Evolutionary conservation across 345 rosid genomes (phyloP).

Genomic region (Arabidopsis suecica): DNA sequence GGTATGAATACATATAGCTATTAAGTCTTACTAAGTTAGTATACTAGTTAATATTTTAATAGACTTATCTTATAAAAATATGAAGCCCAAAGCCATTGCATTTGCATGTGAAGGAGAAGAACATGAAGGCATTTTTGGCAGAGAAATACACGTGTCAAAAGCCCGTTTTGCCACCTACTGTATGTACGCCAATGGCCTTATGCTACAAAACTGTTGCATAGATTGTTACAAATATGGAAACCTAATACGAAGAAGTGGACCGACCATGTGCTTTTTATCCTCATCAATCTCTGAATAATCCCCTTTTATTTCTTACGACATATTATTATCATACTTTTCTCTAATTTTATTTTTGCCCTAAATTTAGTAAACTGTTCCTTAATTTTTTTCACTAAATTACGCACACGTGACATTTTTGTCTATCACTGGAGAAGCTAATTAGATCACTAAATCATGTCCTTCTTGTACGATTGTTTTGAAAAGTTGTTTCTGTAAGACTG

Average conservation of each 20-base stretch:
- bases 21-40: neutral
- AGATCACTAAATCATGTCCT: neutral
- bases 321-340: neutral
- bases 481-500: neutral
- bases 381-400: neutral
- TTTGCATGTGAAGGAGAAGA: conserved; percentile 35
- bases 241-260: conserved; percentile 43
- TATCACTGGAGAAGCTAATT: neutral
- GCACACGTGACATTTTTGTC: neutral
- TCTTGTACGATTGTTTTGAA: neutral
- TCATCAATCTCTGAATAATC: conserved; percentile 4
- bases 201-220: conserved; percentile 36
- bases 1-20: neutral
- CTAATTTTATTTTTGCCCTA: neutral
- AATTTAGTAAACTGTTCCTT: neutral
- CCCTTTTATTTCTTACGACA: neutral
- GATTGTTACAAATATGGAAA: conserved; percentile 46
- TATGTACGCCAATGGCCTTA: conserved; percentile 33
- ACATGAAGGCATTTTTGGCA: conserved; percentile 17
- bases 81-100: conserved; percentile 23
- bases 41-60: neutral
- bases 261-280: conserved; percentile 46
- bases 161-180: conserved; percentile 32
- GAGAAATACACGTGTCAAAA: conserved; percentile 31
- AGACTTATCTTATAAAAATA: neutral